Evolutionary conservation across 306 rosid species (phyloP).

Genomic region (Cicer pinnatifidum): DNA sequence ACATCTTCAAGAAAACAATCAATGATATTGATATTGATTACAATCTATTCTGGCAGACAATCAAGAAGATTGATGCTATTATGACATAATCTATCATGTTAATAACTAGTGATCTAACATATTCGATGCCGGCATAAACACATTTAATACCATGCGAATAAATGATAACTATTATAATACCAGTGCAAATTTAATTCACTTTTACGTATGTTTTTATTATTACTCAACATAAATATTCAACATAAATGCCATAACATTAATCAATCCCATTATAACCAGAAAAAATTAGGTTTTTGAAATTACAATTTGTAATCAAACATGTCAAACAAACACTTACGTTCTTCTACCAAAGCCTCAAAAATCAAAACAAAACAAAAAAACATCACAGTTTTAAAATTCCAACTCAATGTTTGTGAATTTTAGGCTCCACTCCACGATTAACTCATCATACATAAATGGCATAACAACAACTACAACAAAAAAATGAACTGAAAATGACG

Average conservation of each 20-base stretch:
- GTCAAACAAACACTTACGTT: not conserved
- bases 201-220: not conserved
- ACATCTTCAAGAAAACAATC: slow-evolving; percentile 2
- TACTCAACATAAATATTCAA: not conserved
- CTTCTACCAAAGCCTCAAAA: slow-evolving; percentile 5
- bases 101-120: not conserved
- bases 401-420: not conserved
- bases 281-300: not conserved
- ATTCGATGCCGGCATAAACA: not conserved
- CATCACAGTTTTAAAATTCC: not conserved
- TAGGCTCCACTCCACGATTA: not conserved
- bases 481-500: slow-evolving; percentile 6
- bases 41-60: not conserved
- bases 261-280: not conserved
- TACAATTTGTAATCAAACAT: slow-evolving; percentile 19
- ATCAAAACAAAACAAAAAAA: not conserved
- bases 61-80: not conserved
- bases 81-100: slow-evolving; percentile 15
- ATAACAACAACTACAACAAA: not conserved
- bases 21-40: not conserved
- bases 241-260: not conserved
- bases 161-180: not conserved
- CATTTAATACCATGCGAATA: not conserved
- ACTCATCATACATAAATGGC: not conserved
- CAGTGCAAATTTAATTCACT: not conserved